Evolutionary conservation across 257 asterid species (phyloP), one percentile per base, ranked within the genome.

Genomic region (Catharanthus roseus): DNA sequence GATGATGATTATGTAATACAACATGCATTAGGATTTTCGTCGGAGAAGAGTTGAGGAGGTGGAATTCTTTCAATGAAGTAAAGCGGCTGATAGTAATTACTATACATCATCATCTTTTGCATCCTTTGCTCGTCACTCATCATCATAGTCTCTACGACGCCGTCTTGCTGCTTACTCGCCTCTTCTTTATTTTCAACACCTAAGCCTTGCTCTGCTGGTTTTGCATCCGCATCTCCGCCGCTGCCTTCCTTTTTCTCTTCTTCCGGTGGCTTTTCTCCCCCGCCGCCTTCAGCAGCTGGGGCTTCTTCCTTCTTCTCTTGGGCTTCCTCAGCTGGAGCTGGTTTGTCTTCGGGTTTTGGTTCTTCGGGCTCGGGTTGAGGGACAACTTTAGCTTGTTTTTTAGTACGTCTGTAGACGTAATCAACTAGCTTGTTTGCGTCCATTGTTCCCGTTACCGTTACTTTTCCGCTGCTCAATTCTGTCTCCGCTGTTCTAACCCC

Each of bases 11-110:
- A 87, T 78, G 81, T 74, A 77, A 92, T 66, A 77, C 78, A 77
- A 73, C 98, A 92, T 6, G 98, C 96, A 81, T 92, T 88, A 67
- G 98, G 98, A 74, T 92, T 92, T 72, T 92, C 96, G 23, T 92
- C 97, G 0, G 97, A 92, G 77, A 92, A 92, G 45, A 84, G 83
- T 84, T 92, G 96, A 44, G 97, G 97, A 1, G 97, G 84, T 23
- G 96, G 98, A 67, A 88, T 87, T 81, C 89, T 85, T 54, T 88
- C 98, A 0, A 83, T 75, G 72, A 80, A 72, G 68, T 92, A 85
- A 65, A 82, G 57, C 0, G 96, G 96, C 74, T 90, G 92, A 67
- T 84, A 82, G 64, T 77, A 75, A 70, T 38, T 38, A 38, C 8
- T 3, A 38, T 85, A 74, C 90, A 87, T 84, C 77, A 87, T 84